Conservation (phyloP, 2,329 filamentous ascomycete genomes). For the Sarocladium strictum region DNA sequence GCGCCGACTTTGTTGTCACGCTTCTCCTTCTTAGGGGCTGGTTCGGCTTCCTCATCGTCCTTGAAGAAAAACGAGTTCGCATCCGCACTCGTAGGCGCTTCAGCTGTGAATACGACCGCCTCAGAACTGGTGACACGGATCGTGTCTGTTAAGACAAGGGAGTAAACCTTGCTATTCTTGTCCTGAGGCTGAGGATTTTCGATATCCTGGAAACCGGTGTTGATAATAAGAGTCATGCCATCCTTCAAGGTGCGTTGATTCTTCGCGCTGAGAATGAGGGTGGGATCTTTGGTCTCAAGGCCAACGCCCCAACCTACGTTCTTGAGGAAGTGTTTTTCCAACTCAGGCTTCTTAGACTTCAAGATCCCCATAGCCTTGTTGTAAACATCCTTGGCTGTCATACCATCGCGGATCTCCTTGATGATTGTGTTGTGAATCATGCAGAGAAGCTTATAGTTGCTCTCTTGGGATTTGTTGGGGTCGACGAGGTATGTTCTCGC, state of each 20-base stretch:
- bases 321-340: constrained; percentile 92
- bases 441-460: constrained; percentile 83
- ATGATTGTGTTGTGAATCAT: constrained; percentile 83
- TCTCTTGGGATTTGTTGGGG: constrained; percentile 92
- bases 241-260: constrained; percentile 80
- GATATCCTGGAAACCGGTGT: constrained; percentile 84
- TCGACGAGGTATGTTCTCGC: constrained; percentile 94
- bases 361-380: constrained; percentile 75
- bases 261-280: constrained; percentile 80
- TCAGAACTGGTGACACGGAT: constrained; percentile 79
- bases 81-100: constrained; percentile 85
- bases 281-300: constrained; percentile 81
- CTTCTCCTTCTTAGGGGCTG: constrained; percentile 85
- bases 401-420: constrained; percentile 85
- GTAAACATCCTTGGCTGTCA: constrained; percentile 83
- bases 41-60: constrained; percentile 83
- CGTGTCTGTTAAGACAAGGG: constrained; percentile 86
- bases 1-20: constrained; percentile 77
- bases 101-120: constrained; percentile 84
- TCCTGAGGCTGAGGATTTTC: constrained; percentile 83
- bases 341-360: constrained; percentile 85
- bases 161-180: constrained; percentile 84
- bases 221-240: constrained; percentile 92
- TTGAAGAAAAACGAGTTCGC: constrained; percentile 98
- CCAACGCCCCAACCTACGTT: constrained; percentile 90